Evolutionary conservation across 2,329 filamentous ascomycete species (phyloP).

Genomic region (Tolypocladium capitatum): DNA sequence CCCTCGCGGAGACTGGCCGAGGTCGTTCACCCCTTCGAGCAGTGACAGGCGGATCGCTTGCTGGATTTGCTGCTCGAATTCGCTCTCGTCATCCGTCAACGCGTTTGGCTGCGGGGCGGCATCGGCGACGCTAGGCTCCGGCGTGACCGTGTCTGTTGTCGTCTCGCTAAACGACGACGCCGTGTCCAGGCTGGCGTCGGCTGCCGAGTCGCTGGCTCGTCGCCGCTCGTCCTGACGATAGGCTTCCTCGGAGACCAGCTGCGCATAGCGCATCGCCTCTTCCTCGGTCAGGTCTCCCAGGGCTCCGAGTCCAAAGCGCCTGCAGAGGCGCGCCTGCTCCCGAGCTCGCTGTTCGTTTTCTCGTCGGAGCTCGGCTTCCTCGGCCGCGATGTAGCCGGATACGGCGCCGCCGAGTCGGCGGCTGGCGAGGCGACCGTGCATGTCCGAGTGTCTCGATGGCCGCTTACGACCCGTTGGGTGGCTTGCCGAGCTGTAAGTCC

Average conservation of each 20-base stretch:
- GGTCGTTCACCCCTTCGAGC: conserved; percentile 39
- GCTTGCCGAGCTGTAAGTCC: conserved; percentile 80
- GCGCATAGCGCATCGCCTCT: conserved; percentile 50
- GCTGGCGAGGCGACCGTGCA: conserved; percentile 35
- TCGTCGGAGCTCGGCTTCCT: conserved; percentile 64
- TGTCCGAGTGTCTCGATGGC: conserved; percentile 55
- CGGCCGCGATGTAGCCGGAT: conserved; percentile 73
- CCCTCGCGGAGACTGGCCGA: conserved; percentile 29
- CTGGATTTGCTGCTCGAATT: conserved; percentile 49
- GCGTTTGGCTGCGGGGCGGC: conserved; percentile 17
- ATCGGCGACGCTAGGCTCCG: conserved; percentile 38
- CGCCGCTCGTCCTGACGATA: conserved; percentile 44
- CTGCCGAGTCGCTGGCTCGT: conserved; percentile 37
- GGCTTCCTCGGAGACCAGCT: conserved; percentile 52
- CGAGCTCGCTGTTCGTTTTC: conserved; percentile 55
- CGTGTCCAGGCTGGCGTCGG: conserved; percentile 30
- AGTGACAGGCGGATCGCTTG: conserved; percentile 49
- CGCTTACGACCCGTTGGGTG: conserved; percentile 67
- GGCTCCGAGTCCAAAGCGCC: conserved; percentile 68
- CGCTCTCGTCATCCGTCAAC: conserved; percentile 27
- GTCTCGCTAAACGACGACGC: conserved; percentile 28
- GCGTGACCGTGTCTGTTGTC: conserved; percentile 36
- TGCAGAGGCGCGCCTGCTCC: conserved; percentile 57
- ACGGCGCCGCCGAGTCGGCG: conserved; percentile 53
- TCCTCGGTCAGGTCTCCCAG: conserved; percentile 54